Conservation (phyloP, 192 early-diverging fungal genomes). For the Cetraspora pellucida region DNA sequence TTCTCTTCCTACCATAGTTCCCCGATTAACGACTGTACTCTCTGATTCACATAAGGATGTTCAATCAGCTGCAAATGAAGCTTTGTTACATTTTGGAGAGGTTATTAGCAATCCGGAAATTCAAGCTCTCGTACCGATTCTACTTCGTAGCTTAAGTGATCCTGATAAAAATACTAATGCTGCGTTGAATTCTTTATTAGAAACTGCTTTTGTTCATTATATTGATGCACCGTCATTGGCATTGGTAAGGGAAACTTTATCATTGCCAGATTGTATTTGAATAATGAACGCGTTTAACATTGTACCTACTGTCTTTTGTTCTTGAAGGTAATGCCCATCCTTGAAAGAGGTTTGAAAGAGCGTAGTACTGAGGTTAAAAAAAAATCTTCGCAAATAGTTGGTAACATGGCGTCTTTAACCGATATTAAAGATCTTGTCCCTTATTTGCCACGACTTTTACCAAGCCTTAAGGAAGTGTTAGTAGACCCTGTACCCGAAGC, state of each 20-base stretch:
- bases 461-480: constrained; percentile 86
- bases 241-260: constrained; percentile 45
- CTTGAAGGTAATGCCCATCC: constrained; percentile 79
- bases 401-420: constrained; percentile 95
- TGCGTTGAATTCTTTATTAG: constrained; percentile 82
- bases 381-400: constrained; percentile 96
- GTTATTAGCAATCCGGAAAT: constrained; percentile 99
- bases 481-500: constrained; percentile 96
- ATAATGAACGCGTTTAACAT: neutral
- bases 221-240: constrained; percentile 97
- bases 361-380: constrained; percentile 91
- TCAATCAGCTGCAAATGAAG: constrained; percentile 79
- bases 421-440: constrained; percentile 91
- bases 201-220: constrained; percentile 97
- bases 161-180: constrained; percentile 83
- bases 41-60: constrained; percentile 94
- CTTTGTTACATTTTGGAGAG: constrained; percentile 86
- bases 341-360: constrained; percentile 89
- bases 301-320: neutral
- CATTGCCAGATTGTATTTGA: neutral
- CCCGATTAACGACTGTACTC: constrained; percentile 87
- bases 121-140: constrained; percentile 82
- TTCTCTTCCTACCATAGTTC: constrained; percentile 89
- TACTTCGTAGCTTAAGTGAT: constrained; percentile 85
- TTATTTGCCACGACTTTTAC: constrained; percentile 81